Evolutionary conservation across 352 stramenopile genomes (phyloP).

Genomic region (Phytophthora fragariae): DNA sequence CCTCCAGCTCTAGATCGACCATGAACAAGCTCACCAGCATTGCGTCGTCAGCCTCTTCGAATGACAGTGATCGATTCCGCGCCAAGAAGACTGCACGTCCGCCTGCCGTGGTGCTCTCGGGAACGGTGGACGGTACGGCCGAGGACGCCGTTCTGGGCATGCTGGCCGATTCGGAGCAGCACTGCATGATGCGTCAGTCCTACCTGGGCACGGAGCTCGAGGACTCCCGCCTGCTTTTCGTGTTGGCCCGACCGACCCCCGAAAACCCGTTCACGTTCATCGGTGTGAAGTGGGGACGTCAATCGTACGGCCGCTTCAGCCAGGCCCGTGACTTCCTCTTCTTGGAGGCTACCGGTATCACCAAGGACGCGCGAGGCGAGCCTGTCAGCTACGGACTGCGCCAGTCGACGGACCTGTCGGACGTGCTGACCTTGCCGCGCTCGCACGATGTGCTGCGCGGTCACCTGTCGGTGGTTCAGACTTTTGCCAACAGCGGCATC

Average conservation of each 20-base stretch:
- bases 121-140: conserved; percentile 46
- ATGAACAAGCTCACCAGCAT: conserved; percentile 34
- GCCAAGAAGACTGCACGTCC: conserved; percentile 38
- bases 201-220: conserved; percentile 52
- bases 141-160: conserved; percentile 57
- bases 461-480: conserved; percentile 48
- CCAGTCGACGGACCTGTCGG: conserved; percentile 42
- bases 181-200: conserved; percentile 48
- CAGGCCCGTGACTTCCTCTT: conserved; percentile 57
- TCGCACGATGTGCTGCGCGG: conserved; percentile 42
- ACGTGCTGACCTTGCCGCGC: conserved; percentile 40
- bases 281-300: conserved; percentile 54
- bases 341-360: conserved; percentile 54
- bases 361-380: conserved; percentile 39
- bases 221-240: conserved; percentile 46
- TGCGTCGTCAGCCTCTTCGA: conserved; percentile 28
- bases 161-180: conserved; percentile 48
- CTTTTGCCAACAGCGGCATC: conserved; percentile 38
- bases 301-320: conserved; percentile 48
- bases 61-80: conserved; percentile 26
- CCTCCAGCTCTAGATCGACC: conserved; percentile 32
- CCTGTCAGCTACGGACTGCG: conserved; percentile 44
- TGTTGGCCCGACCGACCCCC: conserved; percentile 37
- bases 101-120: conserved; percentile 46
- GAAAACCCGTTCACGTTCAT: conserved; percentile 58